phyloP scores from a whole-genome alignment of 129 eudicot genomes.

The Scalesia atractyloides region DNA sequence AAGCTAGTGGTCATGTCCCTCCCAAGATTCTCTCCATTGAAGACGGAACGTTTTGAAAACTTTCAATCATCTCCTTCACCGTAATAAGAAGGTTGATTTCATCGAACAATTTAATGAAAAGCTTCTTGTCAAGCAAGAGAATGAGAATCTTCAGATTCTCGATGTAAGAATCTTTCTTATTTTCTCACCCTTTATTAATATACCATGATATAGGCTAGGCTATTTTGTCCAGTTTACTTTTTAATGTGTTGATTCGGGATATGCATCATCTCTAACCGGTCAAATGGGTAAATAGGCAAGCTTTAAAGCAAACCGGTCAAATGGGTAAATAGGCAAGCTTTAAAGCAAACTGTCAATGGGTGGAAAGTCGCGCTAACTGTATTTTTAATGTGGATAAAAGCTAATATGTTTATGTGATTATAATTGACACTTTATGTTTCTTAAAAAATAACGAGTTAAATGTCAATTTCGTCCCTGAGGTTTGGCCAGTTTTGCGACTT shows the following conservation, averaged over 20 bases:
- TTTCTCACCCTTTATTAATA: not conserved
- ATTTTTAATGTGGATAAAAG: not conserved
- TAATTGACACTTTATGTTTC: not conserved
- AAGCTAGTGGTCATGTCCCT: conserved; percentile 78
- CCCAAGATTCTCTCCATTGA: conserved; percentile 90
- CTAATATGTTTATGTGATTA: not conserved
- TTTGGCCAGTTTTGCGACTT: no score
- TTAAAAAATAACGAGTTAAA: no score
- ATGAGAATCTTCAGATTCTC: conserved; percentile 88
- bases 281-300: not conserved
- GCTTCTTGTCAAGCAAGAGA: conserved; percentile 98
- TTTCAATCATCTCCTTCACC: conserved; percentile 86
- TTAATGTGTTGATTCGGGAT: not conserved
- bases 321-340: not conserved
- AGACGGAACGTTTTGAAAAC: conserved; percentile 95
- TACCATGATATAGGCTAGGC: not conserved
- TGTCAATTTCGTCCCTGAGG: no score
- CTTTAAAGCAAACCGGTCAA: not conserved
- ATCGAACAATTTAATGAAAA: conserved; percentile 96
- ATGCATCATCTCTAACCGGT: not conserved
- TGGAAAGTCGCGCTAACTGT: not conserved
- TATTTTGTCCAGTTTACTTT: not conserved
- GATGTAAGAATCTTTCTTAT: conserved; percentile 53
- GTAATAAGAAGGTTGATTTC: conserved; percentile 92
- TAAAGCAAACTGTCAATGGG: conserved; percentile 1